Evolutionary conservation across 2,329 filamentous ascomycete species (phyloP), one percentile per base, ranked within the genome.

Genomic region (Neopestalotiopsis rosae): DNA sequence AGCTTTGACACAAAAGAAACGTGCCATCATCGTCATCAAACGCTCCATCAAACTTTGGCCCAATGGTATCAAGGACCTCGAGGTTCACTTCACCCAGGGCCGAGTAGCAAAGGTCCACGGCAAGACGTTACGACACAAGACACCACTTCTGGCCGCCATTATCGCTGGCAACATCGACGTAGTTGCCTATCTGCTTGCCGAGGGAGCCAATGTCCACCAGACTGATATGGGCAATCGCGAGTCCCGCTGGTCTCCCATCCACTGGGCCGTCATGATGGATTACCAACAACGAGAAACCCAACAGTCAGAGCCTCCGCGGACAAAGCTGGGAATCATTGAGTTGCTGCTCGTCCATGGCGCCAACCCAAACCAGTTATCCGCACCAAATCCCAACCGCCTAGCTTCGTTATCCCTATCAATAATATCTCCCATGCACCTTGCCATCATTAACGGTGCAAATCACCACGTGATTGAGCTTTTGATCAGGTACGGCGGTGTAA

Each of bases 91-190:
- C 28, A 7, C 10, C 10, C 34, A 38, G 34, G 6, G 34, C 10
- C 34, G 34, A 38, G 6, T 10, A 38, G 6, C 34, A 38, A 38
- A 38, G 34, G 1, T 7, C 34, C 34, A 38, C 10, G 34, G 34
- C 10, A 7, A 10, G 34, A 38, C 34, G 6, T 10, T 38, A 1
- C 34, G 34, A 38, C 34, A 38, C 34, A 38, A 38, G 13, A 67
- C 65, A 17, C 65, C 65, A 17, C 65, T 67, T n/a, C 12, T 42
- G 10, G 56, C 52, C 30, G 65, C 65, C 32, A 45, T 67, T n/a
- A n/a, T 45, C n/a, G 52, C 65, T 7, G 30, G 34, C 24, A 59
- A 61, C 56, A 20, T 30, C n/a, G 52, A 24, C 5, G 38, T 61
- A 5, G 65, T 67, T 20, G 13, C 38, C 17, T 45, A 28, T 32